A percentile compares a stretch with the other conserved stretches of the same genome.
These are phyloP conservation scores for Pseudogymnoascus sp. DNA, from an alignment of 2,329 filamentous ascomycete genomes.

Conservation along the genomic window DNA sequence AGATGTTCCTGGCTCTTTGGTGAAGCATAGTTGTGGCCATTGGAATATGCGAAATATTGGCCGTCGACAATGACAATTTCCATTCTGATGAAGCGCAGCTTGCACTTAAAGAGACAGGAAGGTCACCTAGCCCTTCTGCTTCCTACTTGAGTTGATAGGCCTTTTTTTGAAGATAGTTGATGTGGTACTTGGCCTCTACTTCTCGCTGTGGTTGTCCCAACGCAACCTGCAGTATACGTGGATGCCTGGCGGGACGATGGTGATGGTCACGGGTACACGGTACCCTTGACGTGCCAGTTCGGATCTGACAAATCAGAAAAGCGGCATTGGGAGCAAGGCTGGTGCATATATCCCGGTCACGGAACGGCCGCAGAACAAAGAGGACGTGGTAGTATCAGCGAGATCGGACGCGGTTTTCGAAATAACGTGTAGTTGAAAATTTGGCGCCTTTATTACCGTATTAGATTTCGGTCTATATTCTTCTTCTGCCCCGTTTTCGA, in stretches of 20 bases:
- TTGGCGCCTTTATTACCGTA: no score
- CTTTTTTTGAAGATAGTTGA: constrained; percentile 9
- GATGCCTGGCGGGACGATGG: neutral
- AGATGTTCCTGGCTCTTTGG: neutral
- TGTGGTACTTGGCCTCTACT: constrained; percentile 15
- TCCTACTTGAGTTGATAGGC: no score
- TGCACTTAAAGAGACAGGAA: neutral
- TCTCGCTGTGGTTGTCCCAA: constrained; percentile 11
- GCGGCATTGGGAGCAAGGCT: no score
- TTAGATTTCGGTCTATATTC: no score
- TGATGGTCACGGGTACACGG: neutral
- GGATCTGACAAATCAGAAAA: no score
- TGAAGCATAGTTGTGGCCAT: neutral
- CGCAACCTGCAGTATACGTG: constrained; percentile 10
- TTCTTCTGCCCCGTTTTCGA: no score
- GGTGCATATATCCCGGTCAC: no score
- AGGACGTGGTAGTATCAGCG: neutral
- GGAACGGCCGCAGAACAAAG: no score
- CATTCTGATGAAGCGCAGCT: neutral
- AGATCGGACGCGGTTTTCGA: constrained; percentile 12
- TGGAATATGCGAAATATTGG: neutral
- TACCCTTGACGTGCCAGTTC: neutral
- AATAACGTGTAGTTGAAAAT: no score
- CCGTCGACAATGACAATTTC: neutral
- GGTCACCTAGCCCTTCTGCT: no score